Evolutionary conservation across 208 protist species (phyloP), one percentile per base, ranked within the genome.

Genomic region (Willaertia magna): DNA sequence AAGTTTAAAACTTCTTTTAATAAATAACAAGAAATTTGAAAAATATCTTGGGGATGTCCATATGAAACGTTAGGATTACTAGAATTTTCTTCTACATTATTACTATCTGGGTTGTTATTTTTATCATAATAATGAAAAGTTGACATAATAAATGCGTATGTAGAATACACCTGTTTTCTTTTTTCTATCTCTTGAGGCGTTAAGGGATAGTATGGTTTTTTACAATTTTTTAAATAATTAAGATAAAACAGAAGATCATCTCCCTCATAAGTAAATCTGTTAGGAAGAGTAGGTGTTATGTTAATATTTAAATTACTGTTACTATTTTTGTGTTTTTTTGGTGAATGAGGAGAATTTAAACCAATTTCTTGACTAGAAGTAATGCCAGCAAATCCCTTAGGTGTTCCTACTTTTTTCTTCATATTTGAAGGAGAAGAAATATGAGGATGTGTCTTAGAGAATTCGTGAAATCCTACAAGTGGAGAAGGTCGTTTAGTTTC

Each of bases 1-100:
- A 44, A 51, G 1, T n/a, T 46, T 22, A 34, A 40, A 11, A 22
- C 39, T 39, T 81, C 76, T 12, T 42, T 51, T 1, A 51, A 81
- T 39, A 81, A 81, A 51, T 42, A 81, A 30, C 76, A 81, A 51
- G 43, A 51, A 30, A 81, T n/a, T 81, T 81, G 76, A 51, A 81
- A 51, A 9, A 81, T 16, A 51, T 81, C 76, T 81, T 81, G n/a
- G 51, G 76, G 76, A 40, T 81, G 76, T n/a, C 43, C 76, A 39
- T 81, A 81, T 20, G 76, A 81, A 4, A 81, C 22, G 12, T 51
- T 67, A 34, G 26, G 55, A 34, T 34, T 67, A 34, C 55, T 67
- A n/a, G n/a, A n/a, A n/a, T n/a, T n/a, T n/a, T n/a, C n/a, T n/a
- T n/a, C n/a, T n/a, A n/a, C n/a, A n/a, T n/a, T n/a, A 34, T 67